These are phyloP conservation scores for Luzula sylvatica DNA, from an alignment of 176 grass and related monocot species.

Conservation along the genomic window DNA sequence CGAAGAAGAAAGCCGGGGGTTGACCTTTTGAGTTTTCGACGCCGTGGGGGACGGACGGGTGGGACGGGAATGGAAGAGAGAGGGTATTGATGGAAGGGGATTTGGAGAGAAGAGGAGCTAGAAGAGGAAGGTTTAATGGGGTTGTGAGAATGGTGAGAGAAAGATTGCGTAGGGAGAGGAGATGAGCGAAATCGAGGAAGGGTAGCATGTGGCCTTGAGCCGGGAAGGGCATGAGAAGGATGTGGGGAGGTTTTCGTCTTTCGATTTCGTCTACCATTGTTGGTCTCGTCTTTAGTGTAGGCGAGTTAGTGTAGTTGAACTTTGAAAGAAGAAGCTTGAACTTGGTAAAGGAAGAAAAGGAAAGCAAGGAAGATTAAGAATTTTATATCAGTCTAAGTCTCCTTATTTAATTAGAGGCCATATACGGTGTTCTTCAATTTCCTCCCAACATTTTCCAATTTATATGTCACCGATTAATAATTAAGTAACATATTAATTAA, in stretches of 20 bases:
- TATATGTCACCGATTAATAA: too few relatives aligned
- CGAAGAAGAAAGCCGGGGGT: neutral
- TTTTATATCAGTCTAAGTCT: too few relatives aligned
- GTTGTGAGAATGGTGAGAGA: constrained; percentile 26
- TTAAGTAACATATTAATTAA: too few relatives aligned
- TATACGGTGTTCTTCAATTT: too few relatives aligned
- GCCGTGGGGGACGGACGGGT: neutral
- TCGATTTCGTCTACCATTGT: neutral
- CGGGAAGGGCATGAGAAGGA: constrained; percentile 17
- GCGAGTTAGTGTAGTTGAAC: too few relatives aligned
- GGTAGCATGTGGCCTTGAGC: constrained; percentile 23
- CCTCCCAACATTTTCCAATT: too few relatives aligned
- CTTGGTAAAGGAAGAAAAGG: too few relatives aligned
- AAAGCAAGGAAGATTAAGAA: too few relatives aligned
- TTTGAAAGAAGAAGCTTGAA: too few relatives aligned
- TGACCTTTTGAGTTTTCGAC: neutral
- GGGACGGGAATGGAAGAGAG: constrained; percentile 17
- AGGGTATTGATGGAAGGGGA: constrained; percentile 14
- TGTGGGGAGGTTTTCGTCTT: neutral
- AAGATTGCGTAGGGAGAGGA: constrained; percentile 13
- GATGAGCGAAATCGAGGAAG: constrained; percentile 18
- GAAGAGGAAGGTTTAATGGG: constrained; percentile 7
- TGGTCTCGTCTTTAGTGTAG: neutral
- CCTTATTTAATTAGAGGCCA: too few relatives aligned
- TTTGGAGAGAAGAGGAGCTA: constrained; percentile 8